Percentiles rank a stretch among this genome's conserved stretches.
Conservation (phyloP, 306 rosid species). For the Cucumis melo region DNA sequence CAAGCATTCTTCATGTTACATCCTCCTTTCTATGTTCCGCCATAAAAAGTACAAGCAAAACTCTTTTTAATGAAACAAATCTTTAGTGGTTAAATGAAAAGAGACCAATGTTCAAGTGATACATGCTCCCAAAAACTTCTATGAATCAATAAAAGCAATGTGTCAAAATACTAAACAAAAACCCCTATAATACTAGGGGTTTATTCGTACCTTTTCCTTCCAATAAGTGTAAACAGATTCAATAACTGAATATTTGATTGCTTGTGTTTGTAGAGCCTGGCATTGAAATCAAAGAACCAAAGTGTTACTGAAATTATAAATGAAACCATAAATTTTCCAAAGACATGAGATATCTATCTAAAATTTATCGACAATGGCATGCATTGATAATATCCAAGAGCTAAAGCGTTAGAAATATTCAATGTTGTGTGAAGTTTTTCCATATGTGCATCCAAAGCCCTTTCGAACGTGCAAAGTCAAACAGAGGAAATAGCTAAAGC, state of each 20-base stretch:
- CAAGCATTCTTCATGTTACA: background rate
- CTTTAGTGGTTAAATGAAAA: no score
- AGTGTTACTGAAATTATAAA: background rate
- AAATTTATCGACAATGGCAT: background rate
- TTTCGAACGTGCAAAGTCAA: background rate
- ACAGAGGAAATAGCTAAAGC: background rate
- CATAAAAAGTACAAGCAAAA: no score
- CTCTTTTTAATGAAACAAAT: no score
- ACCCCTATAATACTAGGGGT: background rate
- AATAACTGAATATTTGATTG: conserved; percentile 41
- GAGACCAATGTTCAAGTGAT: no score
- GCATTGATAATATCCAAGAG: background rate
- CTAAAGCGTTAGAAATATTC: background rate
- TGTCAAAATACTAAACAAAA: background rate
- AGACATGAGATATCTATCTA: conserved; percentile 1
- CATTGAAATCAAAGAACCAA: conserved; percentile 8
- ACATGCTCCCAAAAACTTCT: background rate
- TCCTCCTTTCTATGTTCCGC: background rate
- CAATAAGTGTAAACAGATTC: conserved; percentile 62
- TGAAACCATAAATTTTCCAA: background rate
- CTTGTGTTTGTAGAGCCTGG: conserved; percentile 53
- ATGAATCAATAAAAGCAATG: background rate
- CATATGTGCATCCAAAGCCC: background rate
- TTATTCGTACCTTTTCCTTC: conserved; percentile 69
- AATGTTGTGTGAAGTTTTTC: background rate